Base-by-base conservation (phyloP, 352 stramenopile genomes). In the Globisporangium rhizosaccharum region DNA sequence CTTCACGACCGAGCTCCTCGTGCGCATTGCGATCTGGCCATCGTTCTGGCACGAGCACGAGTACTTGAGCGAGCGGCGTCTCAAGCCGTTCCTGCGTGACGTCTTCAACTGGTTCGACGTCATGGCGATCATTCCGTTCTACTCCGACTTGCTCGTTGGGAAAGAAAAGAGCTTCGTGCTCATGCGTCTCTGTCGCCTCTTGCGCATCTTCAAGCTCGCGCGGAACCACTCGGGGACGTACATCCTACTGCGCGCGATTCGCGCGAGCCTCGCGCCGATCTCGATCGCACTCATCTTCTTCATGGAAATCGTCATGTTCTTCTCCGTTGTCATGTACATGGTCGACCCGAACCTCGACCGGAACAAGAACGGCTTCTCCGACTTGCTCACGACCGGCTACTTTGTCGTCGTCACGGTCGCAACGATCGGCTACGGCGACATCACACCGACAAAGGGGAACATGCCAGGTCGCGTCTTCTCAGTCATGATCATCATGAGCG, bases 71-170 rank as follows among this genome's bases (percentile, higher is more conserved):
- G 75, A 88, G 56, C 79, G 76, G 14, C 73, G 81, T 3, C 61
- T 91, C 25, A 79, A 82, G 37, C 81, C 81, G 10, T 91, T 88
- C 45, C 62, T 87, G n/a, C 65, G 66, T 0, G 81, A 91, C 57
- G 73, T 84, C 46, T 91, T 92, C 72, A 92, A 92, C 61, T 92
- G 79, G 82, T 92, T 92, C 51, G 79, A 92, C 56, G 59, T 92
- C 18, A 73, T 76, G 2, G 79, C 82, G 1, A 75, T 92, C 55
- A 56, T 81, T 30, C 82, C 82, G 33, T 92, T 90, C 68, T 92
- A 88, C 69, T 79, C 76, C 1, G 82, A 92, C 49, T 58, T 83
- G n/a, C 57, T 89, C 12, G 80, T 91, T 54, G 81, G 79, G 30
- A 72, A 79, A 30, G 76, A 87, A 42, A 90, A 87, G 62, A 87